Conservation (phyloP, 441 rosid genomes). For the Sinapis alba region DNA sequence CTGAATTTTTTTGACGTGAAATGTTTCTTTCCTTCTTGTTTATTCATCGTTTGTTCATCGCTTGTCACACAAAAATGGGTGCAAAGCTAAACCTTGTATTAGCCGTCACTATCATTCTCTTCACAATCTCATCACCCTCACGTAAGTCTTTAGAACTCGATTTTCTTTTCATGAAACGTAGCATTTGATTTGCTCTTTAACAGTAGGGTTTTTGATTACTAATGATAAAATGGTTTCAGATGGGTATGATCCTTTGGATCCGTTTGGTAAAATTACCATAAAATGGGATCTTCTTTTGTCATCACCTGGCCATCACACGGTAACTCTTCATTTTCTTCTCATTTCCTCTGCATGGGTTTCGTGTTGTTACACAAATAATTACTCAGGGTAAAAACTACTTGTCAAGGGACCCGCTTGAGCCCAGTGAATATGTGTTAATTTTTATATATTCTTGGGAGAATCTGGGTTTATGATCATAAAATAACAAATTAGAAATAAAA, state of each 20-base stretch:
- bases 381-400: too few relatives aligned
- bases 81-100: constrained; percentile 31
- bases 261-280: constrained; percentile 67
- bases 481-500: not conserved
- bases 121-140: constrained; percentile 36
- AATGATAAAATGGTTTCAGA: constrained; percentile 48
- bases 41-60: constrained; percentile 12
- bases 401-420: constrained; percentile 23
- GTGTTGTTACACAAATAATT: not conserved
- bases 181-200: not conserved
- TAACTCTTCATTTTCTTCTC: constrained; percentile 13
- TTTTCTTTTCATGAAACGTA: not conserved
- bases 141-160: not conserved
- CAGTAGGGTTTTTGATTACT: constrained; percentile 1
- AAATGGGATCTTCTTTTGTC: constrained; percentile 79
- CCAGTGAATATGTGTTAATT: not conserved
- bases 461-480: constrained; percentile 34
- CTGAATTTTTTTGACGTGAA: not conserved
- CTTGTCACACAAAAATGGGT: constrained; percentile 38
- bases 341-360: not conserved
- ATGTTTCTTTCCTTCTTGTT: not conserved
- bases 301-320: constrained; percentile 29
- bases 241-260: constrained; percentile 88
- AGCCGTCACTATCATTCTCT: constrained; percentile 31
- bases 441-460: not conserved